Conservation (phyloP, 345 rosid species). For the Salix arbutifolia region DNA sequence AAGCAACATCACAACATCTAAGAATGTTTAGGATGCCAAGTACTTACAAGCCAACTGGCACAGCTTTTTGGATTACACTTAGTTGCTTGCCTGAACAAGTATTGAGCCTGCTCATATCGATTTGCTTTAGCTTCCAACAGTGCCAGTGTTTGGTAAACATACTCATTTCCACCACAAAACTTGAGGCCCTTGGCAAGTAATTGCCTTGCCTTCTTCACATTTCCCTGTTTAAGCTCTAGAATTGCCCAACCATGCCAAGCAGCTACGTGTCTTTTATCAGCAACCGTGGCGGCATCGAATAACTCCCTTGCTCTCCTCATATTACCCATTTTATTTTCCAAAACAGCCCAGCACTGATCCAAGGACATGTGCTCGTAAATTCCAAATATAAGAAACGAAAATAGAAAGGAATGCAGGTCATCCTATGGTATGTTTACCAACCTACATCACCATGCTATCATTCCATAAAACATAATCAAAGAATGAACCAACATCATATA, state of each 20-base stretch:
- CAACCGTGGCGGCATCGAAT: conserved; percentile 95
- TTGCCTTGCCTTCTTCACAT: conserved; percentile 87
- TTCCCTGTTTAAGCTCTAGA: conserved; percentile 86
- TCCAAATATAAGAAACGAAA: neutral
- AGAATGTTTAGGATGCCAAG: conserved; percentile 9
- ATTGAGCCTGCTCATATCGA: conserved; percentile 72
- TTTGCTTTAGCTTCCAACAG: conserved; percentile 72
- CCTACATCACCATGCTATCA: neutral
- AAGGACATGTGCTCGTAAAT: conserved; percentile 18
- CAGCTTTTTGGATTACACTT: conserved; percentile 84
- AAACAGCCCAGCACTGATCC: conserved; percentile 94
- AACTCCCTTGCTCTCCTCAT: conserved; percentile 79
- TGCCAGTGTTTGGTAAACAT: conserved; percentile 85
- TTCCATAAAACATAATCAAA: neutral
- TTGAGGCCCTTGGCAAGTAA: conserved; percentile 84
- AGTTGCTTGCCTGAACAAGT: conserved; percentile 85
- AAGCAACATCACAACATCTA: neutral
- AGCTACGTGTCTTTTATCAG: conserved; percentile 82
- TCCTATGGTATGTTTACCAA: neutral
- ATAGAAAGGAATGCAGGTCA: conserved; percentile 1
- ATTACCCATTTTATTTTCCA: conserved; percentile 82
- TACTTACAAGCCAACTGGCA: conserved; percentile 98
- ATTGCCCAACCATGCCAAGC: conserved; percentile 99
- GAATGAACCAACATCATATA: no score
- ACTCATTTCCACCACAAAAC: conserved; percentile 86